These are phyloP conservation scores for Aspergillus udagawae DNA, from an alignment of 2,329 filamentous ascomycete species.

Conservation along the genomic window DNA sequence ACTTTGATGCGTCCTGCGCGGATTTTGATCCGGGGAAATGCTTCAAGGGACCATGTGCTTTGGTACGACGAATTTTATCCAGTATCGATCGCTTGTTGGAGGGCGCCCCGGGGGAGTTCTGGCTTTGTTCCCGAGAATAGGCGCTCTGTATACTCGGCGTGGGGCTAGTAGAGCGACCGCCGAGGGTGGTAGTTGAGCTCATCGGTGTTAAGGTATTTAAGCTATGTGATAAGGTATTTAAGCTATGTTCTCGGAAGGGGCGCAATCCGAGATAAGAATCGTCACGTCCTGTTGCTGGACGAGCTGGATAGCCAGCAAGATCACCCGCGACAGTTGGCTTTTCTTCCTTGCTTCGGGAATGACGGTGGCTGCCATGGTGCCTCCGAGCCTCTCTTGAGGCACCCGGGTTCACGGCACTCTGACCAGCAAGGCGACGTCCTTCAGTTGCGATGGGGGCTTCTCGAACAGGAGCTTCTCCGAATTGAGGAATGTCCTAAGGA, in stretches of 20 bases:
- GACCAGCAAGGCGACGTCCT: constrained; percentile 60
- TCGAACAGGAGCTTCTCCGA: constrained; percentile 73
- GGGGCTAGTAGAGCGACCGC: constrained; percentile 71
- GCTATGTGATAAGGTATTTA: constrained; percentile 32
- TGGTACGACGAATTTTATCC: constrained; percentile 50
- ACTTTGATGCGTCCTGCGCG: constrained; percentile 25
- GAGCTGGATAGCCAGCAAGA: constrained; percentile 51
- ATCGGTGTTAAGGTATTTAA: constrained; percentile 45
- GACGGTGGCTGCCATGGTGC: constrained; percentile 41
- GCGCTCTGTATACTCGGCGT: constrained; percentile 70
- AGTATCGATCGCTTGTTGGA: constrained; percentile 48
- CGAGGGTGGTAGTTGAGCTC: constrained; percentile 47
- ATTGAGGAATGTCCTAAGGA: constrained; percentile 66
- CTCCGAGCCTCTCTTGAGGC: constrained; percentile 53
- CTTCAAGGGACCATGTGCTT: constrained; percentile 34
- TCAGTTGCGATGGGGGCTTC: constrained; percentile 66
- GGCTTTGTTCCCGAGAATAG: constrained; percentile 46
- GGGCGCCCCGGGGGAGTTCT: constrained; percentile 36
- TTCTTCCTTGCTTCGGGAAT: constrained; percentile 57
- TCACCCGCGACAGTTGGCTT: constrained; percentile 36
- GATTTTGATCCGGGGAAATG: constrained; percentile 29
- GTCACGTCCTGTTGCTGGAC: constrained; percentile 72
- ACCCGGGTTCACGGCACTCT: constrained; percentile 39
- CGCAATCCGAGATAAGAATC: constrained; percentile 58
- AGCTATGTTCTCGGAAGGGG: constrained; percentile 48